phyloP scores from a whole-genome alignment of 805 yeast genomes.

The Priceomyces haplophilus region DNA sequence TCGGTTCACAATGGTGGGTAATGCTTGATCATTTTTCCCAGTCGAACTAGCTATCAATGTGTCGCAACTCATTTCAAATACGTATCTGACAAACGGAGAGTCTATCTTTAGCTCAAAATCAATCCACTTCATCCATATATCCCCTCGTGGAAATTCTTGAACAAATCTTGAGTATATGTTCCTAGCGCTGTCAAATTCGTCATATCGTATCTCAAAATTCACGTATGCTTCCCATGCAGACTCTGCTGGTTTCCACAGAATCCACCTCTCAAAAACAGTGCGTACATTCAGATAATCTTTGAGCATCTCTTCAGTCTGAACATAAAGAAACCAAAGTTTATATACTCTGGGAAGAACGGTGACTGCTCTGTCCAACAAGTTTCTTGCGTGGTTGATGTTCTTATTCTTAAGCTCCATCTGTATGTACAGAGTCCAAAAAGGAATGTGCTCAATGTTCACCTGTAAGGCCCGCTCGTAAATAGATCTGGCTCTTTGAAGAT shows the following conservation, averaged over 20 bases:
- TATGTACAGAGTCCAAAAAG: slow-evolving; percentile 82
- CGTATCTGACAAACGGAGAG: slow-evolving; percentile 50
- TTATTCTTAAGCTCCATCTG: slow-evolving; percentile 70
- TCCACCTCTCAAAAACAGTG: slow-evolving; percentile 73
- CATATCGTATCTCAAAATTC: slow-evolving; percentile 68
- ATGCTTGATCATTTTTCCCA: slow-evolving; percentile 16
- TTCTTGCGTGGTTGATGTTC: slow-evolving; percentile 85
- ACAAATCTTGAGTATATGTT: slow-evolving; percentile 57
- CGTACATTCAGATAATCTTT: slow-evolving; percentile 62
- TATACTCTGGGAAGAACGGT: slow-evolving; percentile 72
- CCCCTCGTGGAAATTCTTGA: slow-evolving; percentile 24
- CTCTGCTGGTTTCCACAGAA: slow-evolving; percentile 65
- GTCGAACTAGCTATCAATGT: slow-evolving; percentile 28
- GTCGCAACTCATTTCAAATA: slow-evolving; percentile 68
- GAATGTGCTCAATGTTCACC: slow-evolving; percentile 70
- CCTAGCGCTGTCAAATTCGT: slow-evolving; percentile 54
- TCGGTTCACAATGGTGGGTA: slow-evolving; percentile 38
- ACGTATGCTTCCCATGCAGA: slow-evolving; percentile 75
- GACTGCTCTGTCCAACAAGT: slow-evolving; percentile 75
- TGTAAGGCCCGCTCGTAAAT: slow-evolving; percentile 83
- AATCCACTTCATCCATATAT: slow-evolving; percentile 75
- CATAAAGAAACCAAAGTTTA: slow-evolving; percentile 83
- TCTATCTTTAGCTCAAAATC: slow-evolving; percentile 54
- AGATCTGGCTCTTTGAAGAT: slow-evolving; percentile 76
- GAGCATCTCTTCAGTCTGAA: slow-evolving; percentile 76